Evolutionary conservation across 768 basidiomycete species (phyloP).

Genomic region (Pleurotus giganteus): DNA sequence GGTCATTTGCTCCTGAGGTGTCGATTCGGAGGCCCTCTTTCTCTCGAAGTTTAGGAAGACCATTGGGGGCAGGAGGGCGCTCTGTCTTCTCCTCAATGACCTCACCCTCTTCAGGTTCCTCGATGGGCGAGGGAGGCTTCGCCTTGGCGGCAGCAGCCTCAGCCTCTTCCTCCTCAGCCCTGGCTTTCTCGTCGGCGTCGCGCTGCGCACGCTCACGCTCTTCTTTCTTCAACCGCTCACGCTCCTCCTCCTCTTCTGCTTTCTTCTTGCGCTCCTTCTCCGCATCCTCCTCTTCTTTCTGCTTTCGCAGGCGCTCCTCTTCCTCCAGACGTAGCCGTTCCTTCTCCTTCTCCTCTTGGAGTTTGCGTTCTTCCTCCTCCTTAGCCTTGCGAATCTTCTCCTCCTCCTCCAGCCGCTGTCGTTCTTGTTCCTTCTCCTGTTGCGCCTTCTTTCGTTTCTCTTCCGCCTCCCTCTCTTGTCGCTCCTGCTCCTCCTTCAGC

Average conservation of each 20-base stretch:
- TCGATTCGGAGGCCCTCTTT: slow-evolving; percentile 67
- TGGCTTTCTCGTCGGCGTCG: slow-evolving; percentile 28
- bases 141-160: slow-evolving; percentile 32
- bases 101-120: slow-evolving; percentile 32
- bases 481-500: slow-evolving; percentile 27
- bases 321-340: slow-evolving; percentile 35
- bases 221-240: slow-evolving; percentile 46
- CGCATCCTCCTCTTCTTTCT: slow-evolving; percentile 32
- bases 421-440: slow-evolving; percentile 41
- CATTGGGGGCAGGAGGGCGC: slow-evolving; percentile 21
- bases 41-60: slow-evolving; percentile 40
- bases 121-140: slow-evolving; percentile 18
- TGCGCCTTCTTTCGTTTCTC: slow-evolving; percentile 43
- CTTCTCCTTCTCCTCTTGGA: slow-evolving; percentile 40
- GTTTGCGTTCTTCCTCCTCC: slow-evolving; percentile 39
- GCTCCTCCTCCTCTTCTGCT: slow-evolving; percentile 26
- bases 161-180: slow-evolving; percentile 32
- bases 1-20: slow-evolving; percentile 42
- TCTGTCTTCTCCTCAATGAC: slow-evolving; percentile 24
- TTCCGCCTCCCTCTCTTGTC: slow-evolving; percentile 33
- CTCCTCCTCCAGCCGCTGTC: slow-evolving; percentile 34
- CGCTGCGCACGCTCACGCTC: slow-evolving; percentile 46
- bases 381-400: slow-evolving; percentile 39
- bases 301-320: slow-evolving; percentile 26
- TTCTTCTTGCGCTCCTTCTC: slow-evolving; percentile 23